Evolutionary conservation across 495 filamentous ascomycete genomes (phyloP).

Genomic region (Aspergillus cavernicola): DNA sequence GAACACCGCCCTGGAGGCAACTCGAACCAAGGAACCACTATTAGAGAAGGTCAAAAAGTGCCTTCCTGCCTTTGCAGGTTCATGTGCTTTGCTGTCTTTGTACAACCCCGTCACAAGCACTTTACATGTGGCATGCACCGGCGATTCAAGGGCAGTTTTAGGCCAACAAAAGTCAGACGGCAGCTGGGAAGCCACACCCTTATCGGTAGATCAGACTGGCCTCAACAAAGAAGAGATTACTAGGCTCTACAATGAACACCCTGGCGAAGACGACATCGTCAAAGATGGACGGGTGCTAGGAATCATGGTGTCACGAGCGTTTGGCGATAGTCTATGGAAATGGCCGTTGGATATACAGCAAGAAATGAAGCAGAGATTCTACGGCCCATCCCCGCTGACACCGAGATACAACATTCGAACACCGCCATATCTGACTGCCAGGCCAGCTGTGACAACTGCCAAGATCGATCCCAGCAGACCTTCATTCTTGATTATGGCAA

Average conservation of each 20-base stretch:
- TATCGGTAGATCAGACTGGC: conserved; percentile 60
- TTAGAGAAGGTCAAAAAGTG: conserved; percentile 32
- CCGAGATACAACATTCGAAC: conserved; percentile 38
- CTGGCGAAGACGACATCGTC: conserved; percentile 52
- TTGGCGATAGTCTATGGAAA: conserved; percentile 64
- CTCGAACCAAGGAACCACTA: conserved; percentile 20
- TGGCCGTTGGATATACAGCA: conserved; percentile 49
- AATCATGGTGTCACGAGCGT: conserved; percentile 53
- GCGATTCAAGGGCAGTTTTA: conserved; percentile 59
- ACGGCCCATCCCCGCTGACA: conserved; percentile 38
- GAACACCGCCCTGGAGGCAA: conserved; percentile 30
- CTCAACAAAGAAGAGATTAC: conserved; percentile 48
- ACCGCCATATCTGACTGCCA: conserved; percentile 64
- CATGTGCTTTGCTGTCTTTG: conserved; percentile 56
- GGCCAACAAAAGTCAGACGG: conserved; percentile 44
- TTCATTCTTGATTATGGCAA: conserved; percentile 61
- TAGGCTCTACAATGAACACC: conserved; percentile 52
- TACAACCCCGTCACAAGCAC: conserved; percentile 47
- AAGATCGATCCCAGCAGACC: conserved; percentile 40
- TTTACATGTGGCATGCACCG: conserved; percentile 55
- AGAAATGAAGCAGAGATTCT: conserved; percentile 41
- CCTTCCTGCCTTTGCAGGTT: conserved; percentile 49
- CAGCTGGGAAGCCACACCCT: conserved; percentile 44
- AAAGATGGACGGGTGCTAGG: conserved; percentile 55
- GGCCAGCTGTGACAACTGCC: conserved; percentile 57